Conservation (phyloP, 495 filamentous ascomycete species). For the Penicillium salamii region DNA sequence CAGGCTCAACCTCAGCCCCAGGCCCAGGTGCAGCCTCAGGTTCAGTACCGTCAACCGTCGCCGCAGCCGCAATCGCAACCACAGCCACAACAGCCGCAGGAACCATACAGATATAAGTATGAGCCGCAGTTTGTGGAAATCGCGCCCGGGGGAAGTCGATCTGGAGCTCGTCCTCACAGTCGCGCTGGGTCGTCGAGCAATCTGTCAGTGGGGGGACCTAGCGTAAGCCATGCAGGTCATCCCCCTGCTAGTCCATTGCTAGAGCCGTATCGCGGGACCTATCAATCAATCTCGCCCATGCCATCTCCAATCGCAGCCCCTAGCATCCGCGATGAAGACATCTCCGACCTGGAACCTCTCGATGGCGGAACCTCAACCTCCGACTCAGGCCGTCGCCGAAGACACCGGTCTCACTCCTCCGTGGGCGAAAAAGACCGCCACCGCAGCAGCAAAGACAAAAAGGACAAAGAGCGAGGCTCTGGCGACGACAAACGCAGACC, state of each 20-base stretch:
- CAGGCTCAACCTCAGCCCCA: slow-evolving; percentile 9
- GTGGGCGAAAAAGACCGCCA: slow-evolving; percentile 19
- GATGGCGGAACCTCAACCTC: slow-evolving; percentile 29
- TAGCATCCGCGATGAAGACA: slow-evolving; percentile 41
- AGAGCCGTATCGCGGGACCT: slow-evolving; percentile 91
- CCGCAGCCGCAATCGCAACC: slow-evolving; percentile 11
- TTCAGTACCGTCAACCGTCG: no score
- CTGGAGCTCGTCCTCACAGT: slow-evolving; percentile 31
- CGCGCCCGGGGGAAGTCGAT: slow-evolving; percentile 35
- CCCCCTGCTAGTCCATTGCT: slow-evolving; percentile 79
- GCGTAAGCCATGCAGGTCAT: slow-evolving; percentile 24
- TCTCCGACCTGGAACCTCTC: slow-evolving; percentile 49
- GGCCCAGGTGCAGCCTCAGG: slow-evolving; percentile 12
- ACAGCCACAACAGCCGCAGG: slow-evolving; percentile 14
- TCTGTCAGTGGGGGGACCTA: slow-evolving; percentile 25
- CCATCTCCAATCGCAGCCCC: slow-evolving; percentile 66
- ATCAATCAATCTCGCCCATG: slow-evolving; percentile 94
- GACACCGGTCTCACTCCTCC: slow-evolving; percentile 28
- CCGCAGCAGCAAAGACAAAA: slow-evolving; percentile 15
- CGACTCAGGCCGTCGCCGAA: slow-evolving; percentile 33
- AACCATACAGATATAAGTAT: slow-evolving; percentile 14
- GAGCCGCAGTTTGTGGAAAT: slow-evolving; percentile 44
- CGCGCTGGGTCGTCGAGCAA: slow-evolving; percentile 43
- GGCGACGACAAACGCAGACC: slow-evolving; percentile 28
- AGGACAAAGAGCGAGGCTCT: slow-evolving; percentile 18